Conservation (phyloP, 305 asterid species). For the Fraxinus angustifolia region DNA sequence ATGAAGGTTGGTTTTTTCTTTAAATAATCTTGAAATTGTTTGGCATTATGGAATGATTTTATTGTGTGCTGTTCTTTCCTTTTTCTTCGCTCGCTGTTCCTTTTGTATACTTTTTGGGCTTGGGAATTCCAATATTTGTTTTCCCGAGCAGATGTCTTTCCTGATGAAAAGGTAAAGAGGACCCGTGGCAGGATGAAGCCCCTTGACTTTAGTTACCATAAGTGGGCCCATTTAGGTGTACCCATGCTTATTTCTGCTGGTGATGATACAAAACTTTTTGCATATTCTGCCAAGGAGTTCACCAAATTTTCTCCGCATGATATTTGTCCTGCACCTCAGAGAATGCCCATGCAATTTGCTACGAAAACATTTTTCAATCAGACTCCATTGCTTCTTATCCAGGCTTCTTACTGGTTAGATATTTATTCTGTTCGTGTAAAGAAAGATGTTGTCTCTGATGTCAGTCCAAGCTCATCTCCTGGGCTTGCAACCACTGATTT, state of each 20-base stretch:
- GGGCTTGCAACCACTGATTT: slow-evolving; percentile 60
- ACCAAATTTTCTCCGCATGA: slow-evolving; percentile 92
- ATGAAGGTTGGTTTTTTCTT: slow-evolving; percentile 53
- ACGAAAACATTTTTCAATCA: slow-evolving; percentile 43
- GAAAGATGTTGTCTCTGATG: slow-evolving; percentile 44
- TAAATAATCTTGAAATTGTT: slow-evolving; percentile 1
- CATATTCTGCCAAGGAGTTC: slow-evolving; percentile 86
- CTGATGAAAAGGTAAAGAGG: slow-evolving; percentile 57
- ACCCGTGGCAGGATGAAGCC: slow-evolving; percentile 57
- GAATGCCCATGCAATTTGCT: slow-evolving; percentile 80
- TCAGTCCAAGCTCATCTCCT: slow-evolving; percentile 46
- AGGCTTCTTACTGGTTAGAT: slow-evolving; percentile 59
- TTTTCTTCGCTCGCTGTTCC: background rate
- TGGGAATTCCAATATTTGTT: slow-evolving; percentile 4
- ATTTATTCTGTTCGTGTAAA: slow-evolving; percentile 48
- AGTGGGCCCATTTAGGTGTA: slow-evolving; percentile 96
- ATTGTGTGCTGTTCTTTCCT: background rate
- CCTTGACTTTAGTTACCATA: slow-evolving; percentile 66
- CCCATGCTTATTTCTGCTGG: slow-evolving; percentile 98
- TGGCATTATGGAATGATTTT: background rate
- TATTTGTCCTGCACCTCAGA: slow-evolving; percentile 95
- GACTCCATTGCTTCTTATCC: slow-evolving; percentile 73
- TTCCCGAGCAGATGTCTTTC: slow-evolving; percentile 51
- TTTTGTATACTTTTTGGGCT: background rate
- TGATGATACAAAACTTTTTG: slow-evolving; percentile 89